These are phyloP conservation scores for Candida insectorum DNA, from an alignment of 805 yeast genomes.

Conservation along the genomic window DNA sequence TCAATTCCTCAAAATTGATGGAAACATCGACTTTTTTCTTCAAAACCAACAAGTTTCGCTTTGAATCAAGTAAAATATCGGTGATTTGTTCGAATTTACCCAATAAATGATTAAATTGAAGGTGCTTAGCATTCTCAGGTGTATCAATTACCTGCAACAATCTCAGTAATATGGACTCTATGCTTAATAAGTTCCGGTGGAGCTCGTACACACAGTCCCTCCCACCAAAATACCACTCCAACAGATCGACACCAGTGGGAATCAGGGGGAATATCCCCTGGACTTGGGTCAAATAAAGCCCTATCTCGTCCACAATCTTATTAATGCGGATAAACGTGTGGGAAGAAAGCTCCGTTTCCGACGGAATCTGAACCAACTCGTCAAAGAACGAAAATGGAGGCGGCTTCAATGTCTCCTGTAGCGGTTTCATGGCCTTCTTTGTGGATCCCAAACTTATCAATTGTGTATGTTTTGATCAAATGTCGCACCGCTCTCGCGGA, in stretches of 20 bases:
- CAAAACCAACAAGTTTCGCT: slow-evolving; percentile 16
- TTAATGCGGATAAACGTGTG: slow-evolving; percentile 26
- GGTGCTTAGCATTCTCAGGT: slow-evolving; percentile 7
- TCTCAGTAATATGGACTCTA: slow-evolving; percentile 23
- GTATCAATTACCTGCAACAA: slow-evolving; percentile 16
- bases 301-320: slow-evolving; percentile 26
- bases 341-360: slow-evolving; percentile 11
- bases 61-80: slow-evolving; percentile 24
- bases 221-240: slow-evolving; percentile 26
- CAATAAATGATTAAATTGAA: slow-evolving; percentile 15
- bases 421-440: no score
- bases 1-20: slow-evolving; percentile 24
- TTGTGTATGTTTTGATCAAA: slow-evolving; percentile 14
- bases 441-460: no score
- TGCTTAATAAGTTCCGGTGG: slow-evolving; percentile 16
- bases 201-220: slow-evolving; percentile 17
- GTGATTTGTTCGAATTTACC: slow-evolving; percentile 24
- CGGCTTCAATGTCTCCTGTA: no score
- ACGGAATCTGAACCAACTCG: slow-evolving; percentile 19
- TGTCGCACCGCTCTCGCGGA: no score
- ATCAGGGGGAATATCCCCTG: slow-evolving; percentile 13
- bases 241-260: no score
- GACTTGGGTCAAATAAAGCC: slow-evolving; percentile 20
- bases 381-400: slow-evolving; percentile 22
- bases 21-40: slow-evolving; percentile 26